Evolutionary conservation across 495 filamentous ascomycete genomes (phyloP).

Genomic region (Schizothecium vesticola): DNA sequence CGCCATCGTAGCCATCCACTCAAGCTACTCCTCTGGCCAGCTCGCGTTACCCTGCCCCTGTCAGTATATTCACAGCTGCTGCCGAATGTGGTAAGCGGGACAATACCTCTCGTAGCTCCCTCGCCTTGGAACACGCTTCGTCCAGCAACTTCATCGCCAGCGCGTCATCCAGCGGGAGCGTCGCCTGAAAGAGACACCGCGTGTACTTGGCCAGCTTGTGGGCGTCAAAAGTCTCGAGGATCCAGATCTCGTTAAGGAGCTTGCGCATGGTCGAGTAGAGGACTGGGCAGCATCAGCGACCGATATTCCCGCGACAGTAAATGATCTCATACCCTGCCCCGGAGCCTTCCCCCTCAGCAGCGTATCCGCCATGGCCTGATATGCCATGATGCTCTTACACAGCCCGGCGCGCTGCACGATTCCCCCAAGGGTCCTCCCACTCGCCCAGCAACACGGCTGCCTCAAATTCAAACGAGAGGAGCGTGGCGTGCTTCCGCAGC

Average conservation of each 20-base stretch:
- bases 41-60: constrained; percentile 33
- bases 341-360: constrained; percentile 53
- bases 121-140: constrained; percentile 48
- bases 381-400: constrained; percentile 34
- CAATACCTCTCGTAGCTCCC: constrained; percentile 38
- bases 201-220: constrained; percentile 63
- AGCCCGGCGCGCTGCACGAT: constrained; percentile 52
- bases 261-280: constrained; percentile 50
- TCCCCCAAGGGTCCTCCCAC: constrained; percentile 59
- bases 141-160: constrained; percentile 52
- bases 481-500: constrained; percentile 52
- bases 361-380: constrained; percentile 55
- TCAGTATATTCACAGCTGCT: background rate
- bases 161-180: constrained; percentile 42
- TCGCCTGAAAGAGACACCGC: constrained; percentile 63
- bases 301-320: background rate
- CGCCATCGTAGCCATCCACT: constrained; percentile 66
- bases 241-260: constrained; percentile 60
- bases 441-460: constrained; percentile 58
- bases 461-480: constrained; percentile 73
- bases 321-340: constrained; percentile 31
- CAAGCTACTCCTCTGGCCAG: constrained; percentile 67
- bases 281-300: constrained; percentile 23
- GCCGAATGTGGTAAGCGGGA: background rate
- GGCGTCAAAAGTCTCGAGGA: constrained; percentile 45